Evolutionary conservation across 257 asterid genomes (phyloP).

Genomic region (Cinchona pubescens): DNA sequence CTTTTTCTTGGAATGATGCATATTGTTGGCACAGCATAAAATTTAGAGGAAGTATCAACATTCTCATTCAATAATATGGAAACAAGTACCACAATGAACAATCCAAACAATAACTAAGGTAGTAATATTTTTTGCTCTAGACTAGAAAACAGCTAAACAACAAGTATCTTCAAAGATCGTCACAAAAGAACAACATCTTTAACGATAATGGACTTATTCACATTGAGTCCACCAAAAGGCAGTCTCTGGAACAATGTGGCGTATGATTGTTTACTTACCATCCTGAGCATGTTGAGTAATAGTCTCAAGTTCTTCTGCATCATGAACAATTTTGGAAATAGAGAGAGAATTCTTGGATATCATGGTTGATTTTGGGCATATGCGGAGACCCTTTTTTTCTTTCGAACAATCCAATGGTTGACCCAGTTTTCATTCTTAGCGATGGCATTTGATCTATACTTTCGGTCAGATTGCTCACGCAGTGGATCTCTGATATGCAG

Average conservation of each 20-base stretch:
- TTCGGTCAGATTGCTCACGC: no score
- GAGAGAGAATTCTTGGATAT: constrained; percentile 74
- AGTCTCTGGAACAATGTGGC: not conserved
- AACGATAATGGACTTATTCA: not conserved
- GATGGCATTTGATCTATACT: constrained; percentile 79
- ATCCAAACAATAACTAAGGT: not conserved
- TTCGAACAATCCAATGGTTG: constrained; percentile 47
- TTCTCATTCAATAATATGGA: not conserved
- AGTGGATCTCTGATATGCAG: constrained; percentile 28
- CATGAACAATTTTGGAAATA: constrained; percentile 42
- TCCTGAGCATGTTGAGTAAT: constrained; percentile 39
- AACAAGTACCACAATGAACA: not conserved
- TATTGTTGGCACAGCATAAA: not conserved
- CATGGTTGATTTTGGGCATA: constrained; percentile 65
- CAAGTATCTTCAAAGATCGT: not conserved
- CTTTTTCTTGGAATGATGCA: not conserved
- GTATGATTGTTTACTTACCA: constrained; percentile 38
- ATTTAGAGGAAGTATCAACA: not conserved
- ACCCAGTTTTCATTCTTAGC: constrained; percentile 73
- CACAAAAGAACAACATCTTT: not conserved
- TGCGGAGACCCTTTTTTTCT: constrained; percentile 66
- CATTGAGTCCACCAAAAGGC: not conserved
- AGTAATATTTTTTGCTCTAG: not conserved
- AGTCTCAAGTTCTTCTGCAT: constrained; percentile 35
- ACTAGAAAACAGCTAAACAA: not conserved